Percentiles rank a stretch among this genome's conserved stretches.
Evolutionary conservation across 768 basidiomycete genomes (phyloP).

Genomic region (Suillus discolor): DNA sequence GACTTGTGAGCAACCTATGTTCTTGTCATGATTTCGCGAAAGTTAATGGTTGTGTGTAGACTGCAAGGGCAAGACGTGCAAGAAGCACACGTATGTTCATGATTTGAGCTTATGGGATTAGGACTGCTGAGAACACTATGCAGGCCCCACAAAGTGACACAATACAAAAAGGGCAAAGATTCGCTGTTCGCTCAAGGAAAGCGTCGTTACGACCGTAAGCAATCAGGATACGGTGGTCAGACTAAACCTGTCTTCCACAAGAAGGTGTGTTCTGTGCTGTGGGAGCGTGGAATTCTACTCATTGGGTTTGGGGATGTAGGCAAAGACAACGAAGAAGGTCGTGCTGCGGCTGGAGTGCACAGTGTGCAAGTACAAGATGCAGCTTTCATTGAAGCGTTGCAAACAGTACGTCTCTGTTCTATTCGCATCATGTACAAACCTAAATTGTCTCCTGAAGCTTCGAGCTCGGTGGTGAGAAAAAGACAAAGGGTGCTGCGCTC

Average conservation of each 20-base stretch:
- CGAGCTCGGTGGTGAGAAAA: conserved; percentile 99
- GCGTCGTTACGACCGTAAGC: conserved; percentile 99
- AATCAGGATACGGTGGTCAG: conserved; percentile 99
- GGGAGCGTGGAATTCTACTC: neutral
- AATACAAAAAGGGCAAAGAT: conserved; percentile 99
- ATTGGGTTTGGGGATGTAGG: conserved; percentile 44
- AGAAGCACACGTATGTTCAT: conserved; percentile 89
- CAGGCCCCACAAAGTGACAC: conserved; percentile 98
- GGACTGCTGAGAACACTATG: conserved; percentile 13
- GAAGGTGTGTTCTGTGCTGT: conserved; percentile 59
- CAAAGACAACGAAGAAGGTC: conserved; percentile 99
- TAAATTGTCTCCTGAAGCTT: conserved; percentile 56
- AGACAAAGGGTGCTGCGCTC: conserved; percentile 97
- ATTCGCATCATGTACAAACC: neutral
- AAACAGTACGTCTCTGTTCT: conserved; percentile 76
- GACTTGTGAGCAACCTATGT: conserved; percentile 71
- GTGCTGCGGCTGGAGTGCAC: conserved; percentile 98
- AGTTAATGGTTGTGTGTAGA: conserved; percentile 39
- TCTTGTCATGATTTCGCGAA: conserved; percentile 7
- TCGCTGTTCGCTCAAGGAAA: conserved; percentile 98
- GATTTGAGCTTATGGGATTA: neutral
- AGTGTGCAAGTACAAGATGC: conserved; percentile 98
- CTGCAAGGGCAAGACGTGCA: conserved; percentile 97
- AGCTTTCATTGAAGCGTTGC: conserved; percentile 95
- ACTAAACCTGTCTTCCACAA: conserved; percentile 99